phyloP scores from a whole-genome alignment of 176 grass and related monocot genomes.

The Eragrostis nindensis region DNA sequence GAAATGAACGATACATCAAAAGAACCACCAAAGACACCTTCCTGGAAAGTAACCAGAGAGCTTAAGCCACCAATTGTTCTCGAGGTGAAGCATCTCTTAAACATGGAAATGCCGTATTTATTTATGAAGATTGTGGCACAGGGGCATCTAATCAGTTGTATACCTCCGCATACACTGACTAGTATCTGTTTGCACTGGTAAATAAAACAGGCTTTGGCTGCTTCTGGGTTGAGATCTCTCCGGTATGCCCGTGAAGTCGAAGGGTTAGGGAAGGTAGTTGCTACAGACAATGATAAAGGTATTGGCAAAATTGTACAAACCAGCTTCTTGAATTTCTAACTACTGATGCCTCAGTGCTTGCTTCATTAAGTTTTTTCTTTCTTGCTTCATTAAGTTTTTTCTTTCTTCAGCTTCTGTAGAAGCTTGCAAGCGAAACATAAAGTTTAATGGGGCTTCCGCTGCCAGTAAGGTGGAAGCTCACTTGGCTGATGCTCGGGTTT shows the following conservation, averaged over 20 bases:
- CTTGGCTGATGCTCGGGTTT: constrained; percentile 92
- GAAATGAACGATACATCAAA: constrained; percentile 39
- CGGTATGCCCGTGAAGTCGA: constrained; percentile 86
- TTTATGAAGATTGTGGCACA: not conserved
- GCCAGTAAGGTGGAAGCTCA: constrained; percentile 86
- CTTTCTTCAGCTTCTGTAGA: constrained; percentile 80
- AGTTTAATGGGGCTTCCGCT: constrained; percentile 77
- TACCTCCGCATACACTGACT: constrained; percentile 6
- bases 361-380: constrained; percentile 40
- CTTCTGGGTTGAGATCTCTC: constrained; percentile 87
- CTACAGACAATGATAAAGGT: constrained; percentile 95
- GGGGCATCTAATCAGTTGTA: constrained; percentile 2
- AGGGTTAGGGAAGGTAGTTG: constrained; percentile 77
- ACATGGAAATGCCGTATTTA: constrained; percentile 10
- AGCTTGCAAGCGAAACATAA: constrained; percentile 89
- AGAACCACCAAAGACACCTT: constrained; percentile 48
- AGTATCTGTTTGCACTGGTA: constrained; percentile 26
- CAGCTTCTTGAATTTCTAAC: constrained; percentile 16
- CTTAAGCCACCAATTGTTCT: constrained; percentile 80
- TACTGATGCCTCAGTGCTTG: not conserved
- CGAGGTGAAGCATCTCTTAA: constrained; percentile 63
- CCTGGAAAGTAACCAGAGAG: constrained; percentile 63
- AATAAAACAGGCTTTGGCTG: constrained; percentile 82
- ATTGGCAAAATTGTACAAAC: constrained; percentile 19
- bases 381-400: constrained; percentile 56